Evolutionary conservation across 345 rosid species (phyloP).

Genomic region (Eucalyptus virginea): DNA sequence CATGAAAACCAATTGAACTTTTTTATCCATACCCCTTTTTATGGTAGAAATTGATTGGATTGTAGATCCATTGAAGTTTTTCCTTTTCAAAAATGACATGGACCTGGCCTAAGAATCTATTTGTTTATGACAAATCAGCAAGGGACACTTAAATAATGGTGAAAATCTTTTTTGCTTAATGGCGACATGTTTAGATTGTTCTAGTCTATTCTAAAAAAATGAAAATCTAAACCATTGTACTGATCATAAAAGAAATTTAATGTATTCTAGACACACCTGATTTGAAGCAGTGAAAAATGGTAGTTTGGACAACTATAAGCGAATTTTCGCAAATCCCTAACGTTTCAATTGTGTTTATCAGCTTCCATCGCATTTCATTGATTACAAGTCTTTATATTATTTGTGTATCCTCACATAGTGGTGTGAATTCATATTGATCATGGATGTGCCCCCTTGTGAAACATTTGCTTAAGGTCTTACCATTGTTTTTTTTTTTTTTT

Average conservation of each 20-base stretch:
- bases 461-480: not conserved
- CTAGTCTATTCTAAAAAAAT: not conserved
- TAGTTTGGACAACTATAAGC: not conserved
- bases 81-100: not conserved
- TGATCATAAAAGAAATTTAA: not conserved
- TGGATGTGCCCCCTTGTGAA: not conserved
- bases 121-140: not conserved
- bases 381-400: not conserved
- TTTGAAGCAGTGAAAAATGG: not conserved
- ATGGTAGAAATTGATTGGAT: not conserved
- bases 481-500: not conserved
- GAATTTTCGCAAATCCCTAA: not conserved
- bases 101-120: not conserved
- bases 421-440: not conserved
- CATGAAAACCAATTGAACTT: not conserved
- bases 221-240: not conserved
- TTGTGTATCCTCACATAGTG: not conserved
- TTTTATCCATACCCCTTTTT: not conserved
- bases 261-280: not conserved
- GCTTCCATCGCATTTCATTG: not conserved
- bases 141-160: not conserved
- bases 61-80: not conserved
- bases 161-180: not conserved
- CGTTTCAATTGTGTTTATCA: not conserved
- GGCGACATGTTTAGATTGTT: not conserved